phyloP scores from a whole-genome alignment of 2,329 filamentous ascomycete genomes.

The Ascochyta clinopodiicola region DNA sequence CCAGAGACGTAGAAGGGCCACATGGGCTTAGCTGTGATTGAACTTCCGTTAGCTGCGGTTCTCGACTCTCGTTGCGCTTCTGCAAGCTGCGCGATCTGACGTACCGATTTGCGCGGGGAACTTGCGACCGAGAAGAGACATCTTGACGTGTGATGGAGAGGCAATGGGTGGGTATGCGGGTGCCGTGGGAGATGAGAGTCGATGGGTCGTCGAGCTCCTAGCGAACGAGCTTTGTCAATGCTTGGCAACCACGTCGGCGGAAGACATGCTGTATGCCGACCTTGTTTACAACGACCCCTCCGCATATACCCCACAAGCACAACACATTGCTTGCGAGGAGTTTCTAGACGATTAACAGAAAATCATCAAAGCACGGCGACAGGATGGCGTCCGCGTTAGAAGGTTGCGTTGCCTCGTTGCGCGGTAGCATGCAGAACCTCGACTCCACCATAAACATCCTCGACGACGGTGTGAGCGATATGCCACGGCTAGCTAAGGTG shows the following conservation, averaged over 20 bases:
- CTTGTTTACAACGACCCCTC: conserved; percentile 22
- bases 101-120: conserved; percentile 58
- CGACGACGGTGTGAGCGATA: conserved; percentile 68
- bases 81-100: conserved; percentile 31
- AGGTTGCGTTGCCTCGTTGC: conserved; percentile 66
- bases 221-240: conserved; percentile 19
- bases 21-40: conserved; percentile 79
- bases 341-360: background rate
- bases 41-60: conserved; percentile 39
- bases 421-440: conserved; percentile 66
- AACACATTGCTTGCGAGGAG: background rate
- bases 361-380: background rate
- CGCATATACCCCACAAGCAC: conserved; percentile 25
- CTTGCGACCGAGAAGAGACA: conserved; percentile 60
- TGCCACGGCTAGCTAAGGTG: conserved; percentile 67
- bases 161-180: conserved; percentile 39
- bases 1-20: conserved; percentile 93
- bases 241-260: conserved; percentile 35
- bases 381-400: conserved; percentile 56
- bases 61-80: conserved; percentile 5
- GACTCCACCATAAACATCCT: conserved; percentile 69
- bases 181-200: conserved; percentile 41
- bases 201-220: conserved; percentile 18
- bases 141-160: conserved; percentile 43
- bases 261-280: conserved; percentile 24